A percentile compares a stretch with the other conserved stretches of the same genome.
Evolutionary conservation across 2,329 filamentous ascomycete genomes (phyloP).

Genomic region (Tetracladium maxilliforme): DNA sequence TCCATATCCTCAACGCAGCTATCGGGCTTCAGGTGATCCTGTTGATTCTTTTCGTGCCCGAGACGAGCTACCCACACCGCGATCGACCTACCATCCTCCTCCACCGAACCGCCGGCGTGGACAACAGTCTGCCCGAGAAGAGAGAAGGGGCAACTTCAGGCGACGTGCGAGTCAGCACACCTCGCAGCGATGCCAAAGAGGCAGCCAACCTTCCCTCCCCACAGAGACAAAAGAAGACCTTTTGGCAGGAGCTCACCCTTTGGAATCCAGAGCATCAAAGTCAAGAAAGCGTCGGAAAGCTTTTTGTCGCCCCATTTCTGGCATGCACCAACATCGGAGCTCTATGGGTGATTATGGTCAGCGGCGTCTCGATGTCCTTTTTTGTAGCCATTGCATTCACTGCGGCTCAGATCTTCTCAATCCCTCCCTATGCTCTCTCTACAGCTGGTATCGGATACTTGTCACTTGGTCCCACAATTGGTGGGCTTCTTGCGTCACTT

Average conservation of each 20-base stretch:
- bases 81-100: constrained; percentile 5
- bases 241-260: constrained; percentile 17
- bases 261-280: constrained; percentile 21
- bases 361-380: constrained; percentile 23
- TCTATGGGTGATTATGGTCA: constrained; percentile 30
- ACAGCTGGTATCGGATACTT: constrained; percentile 25
- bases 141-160: constrained; percentile 4
- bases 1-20: constrained; percentile 29
- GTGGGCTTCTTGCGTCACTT: constrained; percentile 18
- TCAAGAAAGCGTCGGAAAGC: constrained; percentile 20
- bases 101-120: too few species aligned
- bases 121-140: too few species aligned
- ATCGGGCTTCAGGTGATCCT: constrained; percentile 25
- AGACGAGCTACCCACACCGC: constrained; percentile 28
- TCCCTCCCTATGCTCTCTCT: constrained; percentile 26
- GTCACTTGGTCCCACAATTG: constrained; percentile 22
- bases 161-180: constrained; percentile 3
- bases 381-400: constrained; percentile 25
- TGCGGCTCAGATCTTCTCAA: constrained; percentile 29
- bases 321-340: constrained; percentile 34
- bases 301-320: constrained; percentile 26
- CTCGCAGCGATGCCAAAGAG: constrained; percentile 4
- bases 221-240: constrained; percentile 15
- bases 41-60: constrained; percentile 31
- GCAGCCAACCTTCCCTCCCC: not conserved